Conservation (phyloP, 805 yeast genomes). For the Tetrapisispora arboricola region DNA sequence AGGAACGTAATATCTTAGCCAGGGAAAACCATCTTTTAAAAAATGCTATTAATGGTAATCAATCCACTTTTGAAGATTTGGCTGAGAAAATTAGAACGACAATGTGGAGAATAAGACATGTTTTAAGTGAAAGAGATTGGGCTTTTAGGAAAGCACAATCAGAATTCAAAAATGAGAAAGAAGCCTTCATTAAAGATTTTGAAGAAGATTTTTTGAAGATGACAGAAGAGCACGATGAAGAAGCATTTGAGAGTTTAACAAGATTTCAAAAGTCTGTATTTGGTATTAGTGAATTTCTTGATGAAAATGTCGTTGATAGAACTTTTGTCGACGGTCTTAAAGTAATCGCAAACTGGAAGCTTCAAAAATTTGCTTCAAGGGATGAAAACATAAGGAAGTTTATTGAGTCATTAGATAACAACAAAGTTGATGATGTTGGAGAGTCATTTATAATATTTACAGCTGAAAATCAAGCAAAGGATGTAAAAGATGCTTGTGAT, state of each 20-base stretch:
- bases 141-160: conserved; percentile 52
- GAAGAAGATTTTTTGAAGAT: conserved; percentile 42
- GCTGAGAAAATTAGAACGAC: conserved; percentile 43
- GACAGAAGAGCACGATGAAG: conserved; percentile 44
- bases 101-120: conserved; percentile 78
- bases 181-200: conserved; percentile 38
- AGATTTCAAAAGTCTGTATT: conserved; percentile 75
- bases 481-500: conserved; percentile 32
- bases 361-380: conserved; percentile 43
- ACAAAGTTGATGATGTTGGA: conserved; percentile 24
- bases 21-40: conserved; percentile 61
- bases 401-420: conserved; percentile 11
- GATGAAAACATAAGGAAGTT: conserved; percentile 34
- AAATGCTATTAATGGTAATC: conserved; percentile 28
- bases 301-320: conserved; percentile 47
- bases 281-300: conserved; percentile 67
- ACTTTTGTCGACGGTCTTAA: conserved; percentile 58
- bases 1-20: conserved; percentile 68
- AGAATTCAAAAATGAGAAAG: conserved; percentile 34
- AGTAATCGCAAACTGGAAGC: conserved; percentile 59
- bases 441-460: conserved; percentile 42
- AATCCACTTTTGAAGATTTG: conserved; percentile 27
- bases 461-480: conserved; percentile 34
- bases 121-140: conserved; percentile 73
- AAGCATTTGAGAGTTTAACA: conserved; percentile 56